Conservation (phyloP, 768 basidiomycete genomes). For the Pholiota conissans region DNA sequence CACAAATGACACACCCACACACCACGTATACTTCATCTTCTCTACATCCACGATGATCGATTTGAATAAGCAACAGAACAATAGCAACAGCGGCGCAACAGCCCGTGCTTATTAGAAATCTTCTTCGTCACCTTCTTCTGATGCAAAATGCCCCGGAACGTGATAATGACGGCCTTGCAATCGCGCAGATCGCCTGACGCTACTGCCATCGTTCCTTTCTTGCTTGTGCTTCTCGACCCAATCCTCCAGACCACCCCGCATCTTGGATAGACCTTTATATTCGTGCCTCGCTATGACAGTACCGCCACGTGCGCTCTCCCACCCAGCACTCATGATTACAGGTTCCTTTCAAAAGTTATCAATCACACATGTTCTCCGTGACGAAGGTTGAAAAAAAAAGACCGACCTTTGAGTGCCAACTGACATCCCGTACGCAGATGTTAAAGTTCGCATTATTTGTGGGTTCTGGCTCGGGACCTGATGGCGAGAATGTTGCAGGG, state of each 20-base stretch:
- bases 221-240: slow-evolving; percentile 56
- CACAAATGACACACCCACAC: neutral
- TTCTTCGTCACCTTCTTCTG: slow-evolving; percentile 16
- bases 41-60: neutral
- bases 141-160: slow-evolving; percentile 19
- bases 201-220: slow-evolving; percentile 20
- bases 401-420: slow-evolving; percentile 83
- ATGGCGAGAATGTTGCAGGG: slow-evolving; percentile 74
- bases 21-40: neutral
- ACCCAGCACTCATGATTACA: slow-evolving; percentile 88
- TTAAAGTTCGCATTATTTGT: slow-evolving; percentile 26
- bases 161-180: slow-evolving; percentile 11
- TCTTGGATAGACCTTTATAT: slow-evolving; percentile 91
- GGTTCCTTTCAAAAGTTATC: slow-evolving; percentile 78
- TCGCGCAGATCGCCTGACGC: slow-evolving; percentile 26
- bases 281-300: slow-evolving; percentile 91
- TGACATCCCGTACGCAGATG: slow-evolving; percentile 87
- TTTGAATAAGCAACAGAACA: neutral
- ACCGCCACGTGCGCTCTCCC: slow-evolving; percentile 66
- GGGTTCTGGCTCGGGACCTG: slow-evolving; percentile 49
- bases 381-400: neutral
- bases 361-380: neutral
- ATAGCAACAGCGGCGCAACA: neutral
- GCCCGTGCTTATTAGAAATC: slow-evolving; percentile 3
- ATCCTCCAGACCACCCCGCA: slow-evolving; percentile 66